Base-by-base conservation (phyloP, 2,329 filamentous ascomycete species). In the Penicillium glabrum region DNA sequence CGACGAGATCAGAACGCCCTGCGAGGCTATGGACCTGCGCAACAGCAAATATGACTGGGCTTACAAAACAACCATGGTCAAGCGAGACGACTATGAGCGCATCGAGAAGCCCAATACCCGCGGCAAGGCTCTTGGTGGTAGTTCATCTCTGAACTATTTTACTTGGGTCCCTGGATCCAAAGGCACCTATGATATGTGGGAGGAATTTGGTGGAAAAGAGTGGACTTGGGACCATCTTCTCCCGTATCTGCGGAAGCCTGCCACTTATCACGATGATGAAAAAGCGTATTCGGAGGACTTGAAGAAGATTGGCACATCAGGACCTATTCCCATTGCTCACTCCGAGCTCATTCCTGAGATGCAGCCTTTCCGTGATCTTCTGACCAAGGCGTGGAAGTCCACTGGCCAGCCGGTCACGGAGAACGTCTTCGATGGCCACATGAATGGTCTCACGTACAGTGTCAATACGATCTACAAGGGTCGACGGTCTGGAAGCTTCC, bases 91-190 rank as follows among this genome's bases (percentile, higher is more conserved):
- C 63, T 87, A 86, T 65, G 80, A 81, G 50, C 82, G 85, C 11
- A 75, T 86, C 37, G 84, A 87, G 67, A 86, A 86, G 74, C 84
- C 83, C 46, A 86, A 87, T 66, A 86, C 84, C 10, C 79, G 84
- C 41, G 82, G 85, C 10, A 85, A 84, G 70, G 77, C 77, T 2
- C 81, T 87, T 0, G 85, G 85, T 35, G 85, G 85, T 16, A 83
- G 81, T 57, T 82, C 79, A 0, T 82, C 76, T 39, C 68, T 85
- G 48, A 88, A 88, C 72, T 88, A 87, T 68, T 86, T 83, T 69
- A 86, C 84, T 14, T 88, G 85, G 85, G 77, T 86, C 5, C 83
- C 80, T 1, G 85, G 85, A 2, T 82, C 78, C 54, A 80, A 80
- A 53, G 76, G 77, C 3, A 87, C 84, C 0, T 87, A 84, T 62